A percentile compares a stretch with the other conserved stretches of the same genome.
These are phyloP conservation scores for Dalechampia spathulata DNA, from an alignment of 441 rosid genomes.

Conservation along the genomic window DNA sequence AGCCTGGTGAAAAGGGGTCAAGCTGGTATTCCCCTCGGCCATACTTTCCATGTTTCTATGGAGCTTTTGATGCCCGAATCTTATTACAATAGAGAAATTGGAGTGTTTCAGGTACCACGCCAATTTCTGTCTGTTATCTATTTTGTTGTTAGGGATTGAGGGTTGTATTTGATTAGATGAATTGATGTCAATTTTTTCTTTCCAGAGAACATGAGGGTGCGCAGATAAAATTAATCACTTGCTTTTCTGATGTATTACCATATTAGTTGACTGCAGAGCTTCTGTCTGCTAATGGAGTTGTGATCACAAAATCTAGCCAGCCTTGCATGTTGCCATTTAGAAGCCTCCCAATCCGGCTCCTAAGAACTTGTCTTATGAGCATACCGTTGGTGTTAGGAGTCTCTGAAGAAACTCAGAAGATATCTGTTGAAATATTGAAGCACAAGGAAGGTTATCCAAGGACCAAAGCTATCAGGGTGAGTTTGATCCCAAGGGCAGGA, in stretches of 20 bases:
- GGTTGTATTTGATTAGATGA: too few species aligned
- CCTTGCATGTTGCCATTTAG: slow-evolving; percentile 64
- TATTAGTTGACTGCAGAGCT: slow-evolving; percentile 60
- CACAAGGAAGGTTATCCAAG: slow-evolving; percentile 55
- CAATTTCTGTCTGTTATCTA: neutral
- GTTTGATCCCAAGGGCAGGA: slow-evolving; percentile 55
- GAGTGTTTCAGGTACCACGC: slow-evolving; percentile 58
- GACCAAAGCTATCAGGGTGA: slow-evolving; percentile 42
- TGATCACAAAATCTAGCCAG: slow-evolving; percentile 48
- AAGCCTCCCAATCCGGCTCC: slow-evolving; percentile 55
- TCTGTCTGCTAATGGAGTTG: slow-evolving; percentile 36
- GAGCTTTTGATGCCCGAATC: slow-evolving; percentile 72
- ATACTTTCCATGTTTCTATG: slow-evolving; percentile 44
- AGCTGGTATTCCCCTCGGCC: slow-evolving; percentile 48
- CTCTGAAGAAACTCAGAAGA: slow-evolving; percentile 55
- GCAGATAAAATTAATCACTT: too few species aligned
- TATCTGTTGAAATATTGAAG: slow-evolving; percentile 31
- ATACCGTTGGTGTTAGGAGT: slow-evolving; percentile 54
- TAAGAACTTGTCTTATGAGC: slow-evolving; percentile 42
- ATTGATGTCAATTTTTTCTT: too few species aligned
- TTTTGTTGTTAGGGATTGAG: too few species aligned
- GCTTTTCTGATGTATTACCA: neutral
- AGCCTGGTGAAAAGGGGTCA: slow-evolving; percentile 3
- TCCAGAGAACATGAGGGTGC: too few species aligned
- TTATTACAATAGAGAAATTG: slow-evolving; percentile 48